These are phyloP conservation scores for Canavalia gladiata DNA, from an alignment of 306 rosid species.

Conservation along the genomic window DNA sequence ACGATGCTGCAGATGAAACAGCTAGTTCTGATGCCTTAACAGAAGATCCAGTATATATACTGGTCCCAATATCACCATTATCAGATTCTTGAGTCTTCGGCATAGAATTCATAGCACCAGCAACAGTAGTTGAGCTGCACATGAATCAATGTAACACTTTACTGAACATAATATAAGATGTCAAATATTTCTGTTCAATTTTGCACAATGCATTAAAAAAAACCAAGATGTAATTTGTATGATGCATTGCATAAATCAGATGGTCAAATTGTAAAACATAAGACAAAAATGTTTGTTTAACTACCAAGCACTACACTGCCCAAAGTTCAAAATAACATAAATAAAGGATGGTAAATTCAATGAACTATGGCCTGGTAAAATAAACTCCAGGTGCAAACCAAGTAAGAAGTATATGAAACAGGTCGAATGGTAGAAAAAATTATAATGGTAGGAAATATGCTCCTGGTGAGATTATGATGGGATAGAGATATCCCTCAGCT, in stretches of 20 bases:
- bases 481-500: too few relatives aligned
- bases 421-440: not conserved
- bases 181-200: constrained; percentile 9
- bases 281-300: not conserved
- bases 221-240: not conserved
- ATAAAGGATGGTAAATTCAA: not conserved
- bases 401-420: constrained; percentile 1
- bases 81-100: constrained; percentile 51
- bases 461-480: not conserved
- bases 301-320: not conserved
- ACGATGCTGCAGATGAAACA: constrained; percentile 55
- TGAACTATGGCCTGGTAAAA: not conserved
- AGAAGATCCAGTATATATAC: constrained; percentile 49
- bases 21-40: constrained; percentile 55
- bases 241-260: constrained; percentile 9
- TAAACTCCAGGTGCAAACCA: constrained; percentile 23
- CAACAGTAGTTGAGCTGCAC: constrained; percentile 64
- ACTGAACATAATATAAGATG: not conserved
- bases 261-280: not conserved
- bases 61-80: constrained; percentile 51
- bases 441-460: not conserved
- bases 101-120: constrained; percentile 46
- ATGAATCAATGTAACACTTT: constrained; percentile 20
- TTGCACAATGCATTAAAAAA: not conserved
- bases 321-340: constrained; percentile 2